Base-by-base conservation (phyloP, 176 grass and related monocot genomes). In the Dactylis glomerata region DNA sequence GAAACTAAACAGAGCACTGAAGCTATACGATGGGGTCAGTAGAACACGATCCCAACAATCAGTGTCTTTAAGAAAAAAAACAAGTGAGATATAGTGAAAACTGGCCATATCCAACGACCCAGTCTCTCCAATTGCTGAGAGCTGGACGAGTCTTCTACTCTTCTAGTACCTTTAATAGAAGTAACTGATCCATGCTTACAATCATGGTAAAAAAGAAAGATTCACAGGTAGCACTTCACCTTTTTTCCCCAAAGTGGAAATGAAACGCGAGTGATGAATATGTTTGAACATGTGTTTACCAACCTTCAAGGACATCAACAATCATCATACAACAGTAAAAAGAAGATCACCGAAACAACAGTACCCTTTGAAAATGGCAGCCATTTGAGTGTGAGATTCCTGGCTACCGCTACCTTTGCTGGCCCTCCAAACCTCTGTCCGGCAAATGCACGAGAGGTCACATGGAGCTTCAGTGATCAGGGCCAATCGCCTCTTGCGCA, bases 391-490 rank as follows among this genome's bases (percentile, higher is more conserved):
- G 40, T 17, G 37, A 81, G 22, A 83, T 33, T 45, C 70, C 81
- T 9, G 26, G 30, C 50, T 59, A 76, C 64, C 49, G 30, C 50
- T 59, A 76, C 64, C 49, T 68, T 24, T 61, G 44, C 52, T 26
- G 77, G 31, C 28, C 55, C 11, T 79, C 28, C 26, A n/a, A 56
- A 56, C 52, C 52, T 56, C 57, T 28, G n/a, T 26, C 57, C 34
- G 71, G 63, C 88, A 86, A 62, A 57, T 55, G 79, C 74, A 79
- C 44, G 65, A 83, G 45, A 73, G 26, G 15, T 73, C 88, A 78
- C 88, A 83, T 86, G 84, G 84, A 81, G 44, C 28, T 51, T 72
- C 57, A 42, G 84, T 62, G n/a, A 14, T 83, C 65, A 20, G 37
- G 28, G 46, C 67, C 88, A 83, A 65, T 83, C 56, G 28, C 46